phyloP scores from a whole-genome alignment of 108 stramenopile genomes.

The Skeletonema costatum region DNA sequence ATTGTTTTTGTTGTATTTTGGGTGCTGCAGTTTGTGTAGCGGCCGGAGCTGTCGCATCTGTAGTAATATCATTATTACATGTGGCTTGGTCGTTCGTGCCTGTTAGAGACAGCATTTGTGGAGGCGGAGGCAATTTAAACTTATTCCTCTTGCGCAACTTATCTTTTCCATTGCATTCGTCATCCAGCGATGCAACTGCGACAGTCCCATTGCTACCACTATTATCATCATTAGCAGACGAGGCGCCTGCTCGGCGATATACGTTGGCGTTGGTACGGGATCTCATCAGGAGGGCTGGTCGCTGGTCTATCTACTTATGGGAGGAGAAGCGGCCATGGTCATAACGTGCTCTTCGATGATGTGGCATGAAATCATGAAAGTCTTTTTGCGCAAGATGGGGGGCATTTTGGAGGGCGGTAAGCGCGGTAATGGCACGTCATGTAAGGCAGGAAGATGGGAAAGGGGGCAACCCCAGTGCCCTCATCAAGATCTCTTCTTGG shows the following conservation, averaged over 20 bases:
- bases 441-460: too few relatives aligned
- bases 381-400: neutral
- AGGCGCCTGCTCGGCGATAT: neutral
- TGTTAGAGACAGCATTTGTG: conserved; percentile 18
- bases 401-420: too few relatives aligned
- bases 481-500: too few relatives aligned
- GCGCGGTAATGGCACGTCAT: too few relatives aligned
- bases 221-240: neutral
- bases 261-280: conserved; percentile 8
- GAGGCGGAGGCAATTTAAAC: conserved; percentile 35
- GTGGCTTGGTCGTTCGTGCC: neutral
- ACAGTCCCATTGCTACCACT: neutral
- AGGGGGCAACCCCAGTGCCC: too few relatives aligned
- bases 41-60: neutral
- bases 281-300: conserved; percentile 2
- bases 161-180: neutral
- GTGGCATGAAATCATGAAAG: too few relatives aligned
- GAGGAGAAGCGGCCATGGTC: too few relatives aligned
- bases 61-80: neutral
- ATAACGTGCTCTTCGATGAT: too few relatives aligned
- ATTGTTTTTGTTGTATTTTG: neutral
- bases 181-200: neutral
- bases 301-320: neutral
- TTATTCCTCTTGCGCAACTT: neutral
- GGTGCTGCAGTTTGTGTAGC: neutral